Conservation (phyloP, 2,329 filamentous ascomycete genomes). For the Huntiella savannae region DNA sequence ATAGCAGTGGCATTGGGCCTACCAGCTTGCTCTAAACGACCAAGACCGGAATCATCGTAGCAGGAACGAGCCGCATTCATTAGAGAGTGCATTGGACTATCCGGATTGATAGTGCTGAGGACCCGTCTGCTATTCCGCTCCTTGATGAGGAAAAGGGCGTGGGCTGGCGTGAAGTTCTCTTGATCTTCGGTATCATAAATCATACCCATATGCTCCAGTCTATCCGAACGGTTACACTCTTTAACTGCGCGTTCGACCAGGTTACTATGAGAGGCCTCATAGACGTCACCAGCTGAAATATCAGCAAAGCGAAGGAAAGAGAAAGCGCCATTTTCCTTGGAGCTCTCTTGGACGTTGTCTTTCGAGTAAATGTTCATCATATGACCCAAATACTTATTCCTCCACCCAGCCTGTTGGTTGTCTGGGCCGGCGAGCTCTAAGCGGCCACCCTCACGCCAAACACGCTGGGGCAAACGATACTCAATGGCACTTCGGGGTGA, state of each 20-base stretch:
- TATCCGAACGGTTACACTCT: constrained; percentile 33
- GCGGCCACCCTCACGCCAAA: constrained; percentile 68
- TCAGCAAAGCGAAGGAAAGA: constrained; percentile 84
- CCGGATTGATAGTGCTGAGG: constrained; percentile 47
- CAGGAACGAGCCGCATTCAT: constrained; percentile 56
- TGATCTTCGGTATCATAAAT: constrained; percentile 52
- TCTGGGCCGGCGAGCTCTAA: constrained; percentile 53
- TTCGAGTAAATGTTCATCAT: constrained; percentile 83
- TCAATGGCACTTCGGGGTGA: constrained; percentile 75
- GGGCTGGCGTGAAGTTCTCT: constrained; percentile 47
- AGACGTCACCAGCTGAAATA: constrained; percentile 52
- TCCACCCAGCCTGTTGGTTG: constrained; percentile 63
- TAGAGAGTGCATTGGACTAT: constrained; percentile 55
- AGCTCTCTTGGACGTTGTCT: constrained; percentile 51
- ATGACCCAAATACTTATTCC: constrained; percentile 54
- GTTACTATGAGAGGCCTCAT: constrained; percentile 46
- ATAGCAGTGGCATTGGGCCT: constrained; percentile 66
- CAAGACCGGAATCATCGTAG: constrained; percentile 52
- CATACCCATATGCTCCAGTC: constrained; percentile 47
- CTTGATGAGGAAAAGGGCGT: constrained; percentile 66
- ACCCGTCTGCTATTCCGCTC: constrained; percentile 47
- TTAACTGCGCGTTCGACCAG: constrained; percentile 56
- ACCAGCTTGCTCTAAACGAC: constrained; percentile 63
- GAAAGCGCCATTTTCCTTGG: constrained; percentile 46
- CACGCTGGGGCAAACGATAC: constrained; percentile 59